Conservation (phyloP, 75 land plant genomes). For the Pinus tabuliformis region DNA sequence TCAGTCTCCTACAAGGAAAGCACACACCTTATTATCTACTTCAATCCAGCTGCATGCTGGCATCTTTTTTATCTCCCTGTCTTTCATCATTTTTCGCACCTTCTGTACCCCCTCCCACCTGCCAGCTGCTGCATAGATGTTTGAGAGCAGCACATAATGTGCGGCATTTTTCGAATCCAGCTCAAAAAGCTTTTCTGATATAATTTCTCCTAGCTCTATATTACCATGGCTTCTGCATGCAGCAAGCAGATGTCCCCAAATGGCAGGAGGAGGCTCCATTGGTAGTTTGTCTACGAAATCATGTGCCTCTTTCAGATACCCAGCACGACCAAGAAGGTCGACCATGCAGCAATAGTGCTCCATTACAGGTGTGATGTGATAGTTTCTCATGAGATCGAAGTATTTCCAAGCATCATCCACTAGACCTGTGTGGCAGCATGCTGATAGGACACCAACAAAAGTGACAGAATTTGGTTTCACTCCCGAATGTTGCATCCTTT, state of each 20-base stretch:
- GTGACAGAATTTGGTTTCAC: slow-evolving; percentile 11
- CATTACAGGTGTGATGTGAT: slow-evolving; percentile 3
- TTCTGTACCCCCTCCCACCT: slow-evolving; percentile 2
- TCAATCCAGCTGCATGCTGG: slow-evolving; percentile 6
- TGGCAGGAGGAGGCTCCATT: not conserved
- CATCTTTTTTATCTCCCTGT: not conserved
- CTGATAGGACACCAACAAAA: slow-evolving; percentile 5
- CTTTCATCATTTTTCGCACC: not conserved
- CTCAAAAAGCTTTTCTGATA: not conserved
- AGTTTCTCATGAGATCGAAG: slow-evolving; percentile 10
- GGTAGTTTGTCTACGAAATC: slow-evolving; percentile 10
- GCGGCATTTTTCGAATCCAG: slow-evolving; percentile 6
- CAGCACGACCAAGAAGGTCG: slow-evolving; percentile 19
- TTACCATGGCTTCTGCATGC: slow-evolving; percentile 8
- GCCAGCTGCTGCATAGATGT: slow-evolving; percentile 15
- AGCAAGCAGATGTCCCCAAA: slow-evolving; percentile 12
- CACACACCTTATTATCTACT: not conserved
- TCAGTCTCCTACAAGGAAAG: slow-evolving; percentile 5
- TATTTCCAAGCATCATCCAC: not conserved
- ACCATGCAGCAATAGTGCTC: slow-evolving; percentile 20
- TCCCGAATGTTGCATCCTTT: slow-evolving; percentile 1
- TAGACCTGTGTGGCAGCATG: slow-evolving; percentile 17
- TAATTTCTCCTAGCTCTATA: slow-evolving; percentile 4
- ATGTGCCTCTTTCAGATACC: slow-evolving; percentile 2
- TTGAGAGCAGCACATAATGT: slow-evolving; percentile 8